These are phyloP conservation scores for Ceratobasidium papillatum DNA, from an alignment of 1,284 basidiomycete species.

Conservation along the genomic window DNA sequence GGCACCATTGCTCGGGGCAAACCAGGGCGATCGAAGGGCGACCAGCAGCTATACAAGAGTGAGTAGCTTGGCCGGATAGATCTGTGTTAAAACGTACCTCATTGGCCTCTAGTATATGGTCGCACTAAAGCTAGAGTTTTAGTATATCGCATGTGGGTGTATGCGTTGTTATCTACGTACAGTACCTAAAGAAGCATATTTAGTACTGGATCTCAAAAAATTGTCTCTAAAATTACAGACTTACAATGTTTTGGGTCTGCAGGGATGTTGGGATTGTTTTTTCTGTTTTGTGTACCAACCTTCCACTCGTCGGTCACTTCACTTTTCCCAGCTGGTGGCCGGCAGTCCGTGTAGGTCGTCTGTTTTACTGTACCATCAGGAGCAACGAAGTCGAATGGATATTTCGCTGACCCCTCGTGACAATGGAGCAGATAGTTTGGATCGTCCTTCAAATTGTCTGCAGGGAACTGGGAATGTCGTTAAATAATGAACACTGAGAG, in stretches of 20 bases:
- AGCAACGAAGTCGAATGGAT: conserved; percentile 14
- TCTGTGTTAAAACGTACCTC: conserved; percentile 6
- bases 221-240: not conserved
- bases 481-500: not conserved
- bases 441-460: not conserved
- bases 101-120: conserved; percentile 16
- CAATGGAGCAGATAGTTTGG: not conserved
- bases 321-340: not conserved
- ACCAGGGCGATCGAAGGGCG: not conserved
- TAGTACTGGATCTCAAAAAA: too few relatives aligned
- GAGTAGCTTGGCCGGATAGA: not conserved
- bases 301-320: conserved; percentile 10
- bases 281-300: not conserved
- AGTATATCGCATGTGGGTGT: not conserved
- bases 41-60: not conserved
- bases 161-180: not conserved
- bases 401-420: not conserved
- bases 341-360: conserved; percentile 14
- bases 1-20: not conserved
- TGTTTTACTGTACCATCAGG: not conserved
- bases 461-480: not conserved
- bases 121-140: not conserved
- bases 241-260: not conserved
- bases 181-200: not conserved
- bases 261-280: conserved; percentile 1